Evolutionary conservation across 179 eudicot species (phyloP).

Genomic region (Heliamphora pulchella): DNA sequence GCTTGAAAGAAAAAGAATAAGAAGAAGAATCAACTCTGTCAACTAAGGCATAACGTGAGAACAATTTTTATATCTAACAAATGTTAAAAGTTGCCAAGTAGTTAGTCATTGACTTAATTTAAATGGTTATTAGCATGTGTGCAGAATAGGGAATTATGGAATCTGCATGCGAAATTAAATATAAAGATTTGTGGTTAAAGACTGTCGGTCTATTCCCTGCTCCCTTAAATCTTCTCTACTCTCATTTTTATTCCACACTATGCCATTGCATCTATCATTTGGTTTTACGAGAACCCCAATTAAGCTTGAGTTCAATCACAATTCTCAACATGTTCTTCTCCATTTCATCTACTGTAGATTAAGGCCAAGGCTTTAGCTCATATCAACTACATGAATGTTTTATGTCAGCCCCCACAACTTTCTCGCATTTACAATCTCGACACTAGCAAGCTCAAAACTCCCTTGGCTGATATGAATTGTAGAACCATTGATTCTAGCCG

Average conservation of each 20-base stretch:
- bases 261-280: background rate
- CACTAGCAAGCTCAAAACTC: background rate
- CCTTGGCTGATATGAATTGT: background rate
- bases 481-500: background rate
- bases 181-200: background rate
- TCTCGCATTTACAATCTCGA: background rate
- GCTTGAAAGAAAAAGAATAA: background rate
- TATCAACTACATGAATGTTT: background rate
- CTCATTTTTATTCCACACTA: background rate
- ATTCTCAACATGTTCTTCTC: background rate
- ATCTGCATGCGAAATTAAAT: background rate
- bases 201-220: background rate
- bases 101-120: slow-evolving; percentile 5
- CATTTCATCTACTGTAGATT: background rate
- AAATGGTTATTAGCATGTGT: background rate
- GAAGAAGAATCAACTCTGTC: background rate
- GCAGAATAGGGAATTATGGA: background rate
- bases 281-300: background rate
- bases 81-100: background rate
- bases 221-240: background rate
- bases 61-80: background rate
- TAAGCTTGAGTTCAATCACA: background rate
- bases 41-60: background rate
- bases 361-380: background rate
- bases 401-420: background rate